Evolutionary conservation across 345 rosid genomes (phyloP).

Genomic region (Abelmoschus esculentus): DNA sequence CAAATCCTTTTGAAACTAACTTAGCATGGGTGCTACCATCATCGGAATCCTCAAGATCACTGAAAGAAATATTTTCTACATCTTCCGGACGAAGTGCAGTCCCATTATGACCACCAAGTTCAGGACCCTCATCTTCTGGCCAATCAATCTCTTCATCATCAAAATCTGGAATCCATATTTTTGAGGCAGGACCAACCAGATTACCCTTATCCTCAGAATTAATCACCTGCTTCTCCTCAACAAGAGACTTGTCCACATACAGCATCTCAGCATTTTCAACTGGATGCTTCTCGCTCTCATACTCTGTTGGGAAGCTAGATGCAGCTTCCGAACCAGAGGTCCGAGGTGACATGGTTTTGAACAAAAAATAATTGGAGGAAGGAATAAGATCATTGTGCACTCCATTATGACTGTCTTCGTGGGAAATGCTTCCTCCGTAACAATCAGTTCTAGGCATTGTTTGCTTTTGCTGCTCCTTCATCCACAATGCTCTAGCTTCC

Average conservation of each 20-base stretch:
- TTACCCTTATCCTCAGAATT: constrained; percentile 31
- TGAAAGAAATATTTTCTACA: constrained; percentile 84
- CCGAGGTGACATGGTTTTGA: constrained; percentile 22
- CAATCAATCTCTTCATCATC: constrained; percentile 67
- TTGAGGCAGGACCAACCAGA: constrained; percentile 22
- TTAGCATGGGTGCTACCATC: constrained; percentile 34
- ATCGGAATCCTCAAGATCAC: constrained; percentile 81
- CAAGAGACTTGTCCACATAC: constrained; percentile 52
- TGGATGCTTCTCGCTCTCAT: constrained; percentile 56
- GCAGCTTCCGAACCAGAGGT: constrained; percentile 27
- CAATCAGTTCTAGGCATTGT: constrained; percentile 34
- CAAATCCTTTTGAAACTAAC: constrained; percentile 18
- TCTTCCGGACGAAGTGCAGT: constrained; percentile 1
- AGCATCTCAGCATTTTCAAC: constrained; percentile 42
- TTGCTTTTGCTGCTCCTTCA: constrained; percentile 65
- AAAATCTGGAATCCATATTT: constrained; percentile 33
- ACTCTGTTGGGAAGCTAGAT: constrained; percentile 29
- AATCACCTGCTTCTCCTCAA: constrained; percentile 41
- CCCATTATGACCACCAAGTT: constrained; percentile 26
- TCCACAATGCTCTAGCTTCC: constrained; percentile 74
- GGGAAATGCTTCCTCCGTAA: constrained; percentile 36
- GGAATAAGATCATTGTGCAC: constrained; percentile 24
- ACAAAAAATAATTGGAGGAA: constrained; percentile 17
- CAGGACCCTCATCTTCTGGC: constrained; percentile 74
- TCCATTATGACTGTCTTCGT: constrained; percentile 11